A percentile compares a stretch with the other conserved stretches of the same genome.
These are phyloP conservation scores for Suhomyces choctaworum DNA, from an alignment of 1,139 yeast genomes.

Conservation along the genomic window DNA sequence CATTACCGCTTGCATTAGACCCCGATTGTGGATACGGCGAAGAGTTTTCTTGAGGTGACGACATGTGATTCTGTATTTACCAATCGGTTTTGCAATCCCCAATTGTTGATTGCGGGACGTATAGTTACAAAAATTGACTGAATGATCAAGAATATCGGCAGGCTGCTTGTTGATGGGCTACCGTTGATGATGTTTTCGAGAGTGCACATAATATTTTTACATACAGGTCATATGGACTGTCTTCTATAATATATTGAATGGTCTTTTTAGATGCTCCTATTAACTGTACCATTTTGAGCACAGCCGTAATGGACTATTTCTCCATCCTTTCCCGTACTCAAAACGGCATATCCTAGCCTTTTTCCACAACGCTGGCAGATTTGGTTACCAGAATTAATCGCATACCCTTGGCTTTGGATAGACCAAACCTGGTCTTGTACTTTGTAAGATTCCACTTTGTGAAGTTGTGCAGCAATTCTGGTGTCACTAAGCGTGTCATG, in stretches of 20 bases:
- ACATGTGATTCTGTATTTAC: too few relatives aligned
- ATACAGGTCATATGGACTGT: too few relatives aligned
- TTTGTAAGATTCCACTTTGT: slow-evolving; percentile 40
- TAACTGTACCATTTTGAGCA: slow-evolving; percentile 6
- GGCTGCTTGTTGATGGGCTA: slow-evolving; percentile 1
- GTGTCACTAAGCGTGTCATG: slow-evolving; percentile 29
- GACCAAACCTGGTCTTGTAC: slow-evolving; percentile 37
- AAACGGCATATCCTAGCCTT: slow-evolving; percentile 61
- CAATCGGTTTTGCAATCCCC: too few relatives aligned
- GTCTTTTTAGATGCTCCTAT: not conserved
- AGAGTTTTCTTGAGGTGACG: slow-evolving; percentile 10
- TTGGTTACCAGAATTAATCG: slow-evolving; percentile 39
- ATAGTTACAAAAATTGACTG: too few relatives aligned
- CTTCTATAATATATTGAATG: too few relatives aligned
- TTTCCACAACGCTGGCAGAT: slow-evolving; percentile 62
- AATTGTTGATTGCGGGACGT: too few relatives aligned
- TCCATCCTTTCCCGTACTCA: slow-evolving; percentile 53
- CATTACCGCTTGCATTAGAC: slow-evolving; percentile 10
- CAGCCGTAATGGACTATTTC: slow-evolving; percentile 74
- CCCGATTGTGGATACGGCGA: slow-evolving; percentile 3
- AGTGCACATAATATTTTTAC: too few relatives aligned
- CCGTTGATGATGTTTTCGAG: slow-evolving; percentile 4
- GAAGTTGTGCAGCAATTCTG: slow-evolving; percentile 33
- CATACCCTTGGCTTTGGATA: slow-evolving; percentile 36
- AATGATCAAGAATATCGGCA: too few relatives aligned